Evolutionary conservation across 345 rosid species (phyloP).

Genomic region (Brassica juncea): DNA sequence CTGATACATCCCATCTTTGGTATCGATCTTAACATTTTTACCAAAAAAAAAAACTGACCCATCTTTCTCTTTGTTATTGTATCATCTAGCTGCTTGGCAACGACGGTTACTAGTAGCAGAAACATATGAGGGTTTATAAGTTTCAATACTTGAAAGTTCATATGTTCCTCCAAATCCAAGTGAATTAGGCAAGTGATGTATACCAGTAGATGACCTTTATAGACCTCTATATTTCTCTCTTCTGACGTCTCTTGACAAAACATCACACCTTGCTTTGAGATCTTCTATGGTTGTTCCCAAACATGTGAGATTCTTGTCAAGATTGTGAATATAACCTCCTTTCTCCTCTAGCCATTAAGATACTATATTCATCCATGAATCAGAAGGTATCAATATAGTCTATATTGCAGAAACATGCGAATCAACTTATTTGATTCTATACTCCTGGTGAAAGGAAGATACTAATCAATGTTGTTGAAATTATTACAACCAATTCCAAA

Average conservation of each 20-base stretch:
- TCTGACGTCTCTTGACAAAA: not conserved
- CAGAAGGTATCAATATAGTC: slow-evolving; percentile 1
- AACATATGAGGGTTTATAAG: not conserved
- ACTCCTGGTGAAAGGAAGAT: not conserved
- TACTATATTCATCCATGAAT: not conserved
- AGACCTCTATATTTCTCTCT: not conserved
- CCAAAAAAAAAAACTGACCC: not conserved
- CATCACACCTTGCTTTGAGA: not conserved
- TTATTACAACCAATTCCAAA: not conserved
- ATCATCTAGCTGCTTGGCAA: not conserved
- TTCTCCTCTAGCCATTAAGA: not conserved
- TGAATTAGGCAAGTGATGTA: not conserved
- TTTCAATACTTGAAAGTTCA: not conserved
- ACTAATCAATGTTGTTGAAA: not conserved
- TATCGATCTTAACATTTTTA: too few species aligned
- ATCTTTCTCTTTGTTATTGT: not conserved
- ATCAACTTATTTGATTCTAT: not conserved
- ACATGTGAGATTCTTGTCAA: not conserved
- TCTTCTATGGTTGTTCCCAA: not conserved
- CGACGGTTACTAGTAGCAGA: not conserved
- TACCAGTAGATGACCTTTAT: not conserved
- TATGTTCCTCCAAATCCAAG: not conserved
- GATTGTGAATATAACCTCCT: not conserved
- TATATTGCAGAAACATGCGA: not conserved
- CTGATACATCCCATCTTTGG: too few species aligned